Percentiles rank a stretch among this genome's conserved stretches.
These are phyloP conservation scores for Gardenia jasminoides DNA, from an alignment of 257 asterid species.

Conservation along the genomic window DNA sequence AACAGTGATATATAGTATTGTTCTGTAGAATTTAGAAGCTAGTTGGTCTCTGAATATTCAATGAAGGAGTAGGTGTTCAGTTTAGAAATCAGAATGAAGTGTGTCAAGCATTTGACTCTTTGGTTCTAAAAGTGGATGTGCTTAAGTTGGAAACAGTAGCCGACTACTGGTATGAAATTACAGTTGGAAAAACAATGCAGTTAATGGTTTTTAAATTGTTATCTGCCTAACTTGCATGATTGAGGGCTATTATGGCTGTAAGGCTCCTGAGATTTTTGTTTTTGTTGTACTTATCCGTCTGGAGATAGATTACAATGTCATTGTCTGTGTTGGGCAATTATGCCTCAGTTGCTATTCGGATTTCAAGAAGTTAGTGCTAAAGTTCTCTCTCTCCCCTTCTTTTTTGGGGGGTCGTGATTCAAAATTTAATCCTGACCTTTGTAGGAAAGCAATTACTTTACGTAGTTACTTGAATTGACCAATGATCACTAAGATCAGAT, in stretches of 20 bases:
- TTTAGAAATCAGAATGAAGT: background rate
- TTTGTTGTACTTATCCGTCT: background rate
- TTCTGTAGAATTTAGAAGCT: background rate
- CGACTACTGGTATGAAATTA: background rate
- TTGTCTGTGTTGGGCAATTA: background rate
- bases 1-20: background rate
- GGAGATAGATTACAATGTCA: background rate
- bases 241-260: background rate
- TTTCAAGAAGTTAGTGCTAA: background rate
- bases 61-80: background rate
- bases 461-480: background rate
- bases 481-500: background rate
- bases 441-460: background rate
- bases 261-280: background rate
- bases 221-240: background rate
- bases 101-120: background rate
- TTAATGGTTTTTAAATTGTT: background rate
- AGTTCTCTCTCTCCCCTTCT: too few relatives aligned
- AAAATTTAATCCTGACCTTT: background rate
- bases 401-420: background rate
- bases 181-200: background rate
- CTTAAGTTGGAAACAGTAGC: background rate
- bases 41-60: background rate
- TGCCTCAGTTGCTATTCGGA: background rate
- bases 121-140: background rate